Evolutionary conservation across 106 monocot genomes (phyloP).

Genomic region (Allium fistulosum): DNA sequence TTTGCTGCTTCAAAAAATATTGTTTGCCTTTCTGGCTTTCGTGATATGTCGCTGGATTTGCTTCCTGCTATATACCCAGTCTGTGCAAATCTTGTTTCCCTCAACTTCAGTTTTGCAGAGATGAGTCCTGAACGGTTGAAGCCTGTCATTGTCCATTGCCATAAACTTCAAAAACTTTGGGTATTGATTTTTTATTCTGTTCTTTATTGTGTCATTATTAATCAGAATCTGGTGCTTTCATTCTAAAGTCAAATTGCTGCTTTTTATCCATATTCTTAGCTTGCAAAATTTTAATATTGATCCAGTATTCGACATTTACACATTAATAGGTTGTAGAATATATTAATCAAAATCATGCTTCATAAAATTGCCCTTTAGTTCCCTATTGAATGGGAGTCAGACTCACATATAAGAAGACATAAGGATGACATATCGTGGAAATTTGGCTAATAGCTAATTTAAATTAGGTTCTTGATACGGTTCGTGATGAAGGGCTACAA

Average conservation of each 20-base stretch:
- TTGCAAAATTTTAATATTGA: too few relatives aligned
- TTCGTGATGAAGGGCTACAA: slow-evolving; percentile 30
- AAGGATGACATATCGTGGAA: background rate
- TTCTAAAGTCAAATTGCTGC: too few relatives aligned
- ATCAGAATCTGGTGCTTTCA: too few relatives aligned
- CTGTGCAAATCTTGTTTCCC: slow-evolving; percentile 50
- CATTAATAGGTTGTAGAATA: too few relatives aligned
- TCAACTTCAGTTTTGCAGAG: slow-evolving; percentile 52
- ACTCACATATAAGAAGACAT: background rate
- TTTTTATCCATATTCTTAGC: too few relatives aligned
- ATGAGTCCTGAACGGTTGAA: slow-evolving; percentile 35
- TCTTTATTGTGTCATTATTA: too few relatives aligned
- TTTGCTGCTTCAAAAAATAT: slow-evolving; percentile 37
- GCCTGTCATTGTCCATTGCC: slow-evolving; percentile 49
- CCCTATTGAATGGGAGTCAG: too few relatives aligned
- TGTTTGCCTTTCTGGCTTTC: slow-evolving; percentile 53
- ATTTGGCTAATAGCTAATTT: slow-evolving; percentile 1
- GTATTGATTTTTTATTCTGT: slow-evolving; percentile 17
- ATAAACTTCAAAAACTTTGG: slow-evolving; percentile 65
- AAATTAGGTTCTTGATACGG: slow-evolving; percentile 26
- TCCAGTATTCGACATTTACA: too few relatives aligned
- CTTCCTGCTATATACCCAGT: slow-evolving; percentile 53
- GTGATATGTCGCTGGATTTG: slow-evolving; percentile 27
- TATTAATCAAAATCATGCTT: too few relatives aligned
- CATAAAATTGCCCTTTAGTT: too few relatives aligned